Evolutionary conservation across 2,329 filamentous ascomycete species (phyloP), one percentile per base, ranked within the genome.

Genomic region (Pseudocercospora pini-densiflorae): DNA sequence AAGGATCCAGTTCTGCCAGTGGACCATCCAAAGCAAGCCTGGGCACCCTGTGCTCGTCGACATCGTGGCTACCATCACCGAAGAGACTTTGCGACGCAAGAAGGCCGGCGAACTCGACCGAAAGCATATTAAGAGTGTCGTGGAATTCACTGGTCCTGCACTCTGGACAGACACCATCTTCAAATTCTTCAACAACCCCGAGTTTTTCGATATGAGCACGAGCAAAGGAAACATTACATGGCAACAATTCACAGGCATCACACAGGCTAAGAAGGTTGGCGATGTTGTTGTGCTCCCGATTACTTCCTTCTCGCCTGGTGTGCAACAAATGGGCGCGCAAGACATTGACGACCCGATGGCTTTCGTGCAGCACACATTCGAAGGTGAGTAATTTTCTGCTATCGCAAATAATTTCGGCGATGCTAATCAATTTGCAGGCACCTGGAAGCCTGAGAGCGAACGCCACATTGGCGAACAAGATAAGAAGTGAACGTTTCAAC

Each of bases 1-100:
- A 66, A 88, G 94, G 70, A 94, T 99, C 68, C 95, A 98, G 78
- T 98, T 99, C 80, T 99, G 95, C 81, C 95, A 99, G 79, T 99
- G 95, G 95, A 99, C 95, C 1, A 97, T 99, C 69, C 94, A 98
- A 80, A 84, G 92, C 64, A 99, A 99, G 80, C 91, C 94, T 0
- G 95, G 95, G 10, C 95, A 99, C 78, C 95, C 95, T 0, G 89
- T 97, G 12, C 86, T 99, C 65, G 89, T 94, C 68, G 92, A 97
- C 68, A 88, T 97, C 67, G 93, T 99, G 33, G 85, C 91, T 14
- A 90, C 89, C 71, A 94, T 99, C 75, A 97, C 94, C 0, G 86
- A 92, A 70, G 88, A 94, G 77, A 92, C 94, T 0, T 83, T 98
- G 59, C 83, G 85, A 66, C 87, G 90, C 80, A 93, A 96, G 84